phyloP scores from a whole-genome alignment of 2,329 filamentous ascomycete genomes.

The Ophiostoma himal-ulmi region DNA sequence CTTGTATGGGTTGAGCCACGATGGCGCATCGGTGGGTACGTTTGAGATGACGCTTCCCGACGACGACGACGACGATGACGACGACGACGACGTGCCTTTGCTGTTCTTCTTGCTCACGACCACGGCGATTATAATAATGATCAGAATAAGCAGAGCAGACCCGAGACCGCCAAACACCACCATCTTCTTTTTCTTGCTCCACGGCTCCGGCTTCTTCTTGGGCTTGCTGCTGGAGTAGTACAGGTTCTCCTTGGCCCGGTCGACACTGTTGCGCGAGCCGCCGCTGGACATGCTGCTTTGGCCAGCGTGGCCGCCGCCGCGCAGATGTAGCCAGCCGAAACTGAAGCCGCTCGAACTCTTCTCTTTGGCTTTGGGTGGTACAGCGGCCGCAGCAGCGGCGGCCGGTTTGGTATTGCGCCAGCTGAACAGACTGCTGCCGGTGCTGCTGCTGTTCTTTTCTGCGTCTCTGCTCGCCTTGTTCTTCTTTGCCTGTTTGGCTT shows the following conservation, averaged over 20 bases:
- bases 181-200: conserved; percentile 50
- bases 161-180: conserved; percentile 52
- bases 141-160: conserved; percentile 53
- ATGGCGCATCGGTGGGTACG: conserved; percentile 55
- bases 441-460: conserved; percentile 1
- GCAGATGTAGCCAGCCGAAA: conserved; percentile 28
- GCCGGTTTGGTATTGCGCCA: not conserved
- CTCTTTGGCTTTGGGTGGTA: not conserved
- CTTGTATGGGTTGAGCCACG: conserved; percentile 81
- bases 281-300: conserved; percentile 45
- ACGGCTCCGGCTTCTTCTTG: conserved; percentile 24
- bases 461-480: not conserved
- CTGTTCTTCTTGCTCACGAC: conserved; percentile 56
- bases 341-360: conserved; percentile 3
- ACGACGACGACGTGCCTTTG: conserved; percentile 23
- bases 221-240: conserved; percentile 32
- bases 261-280: conserved; percentile 37
- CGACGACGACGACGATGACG: conserved; percentile 42
- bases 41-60: conserved; percentile 43
- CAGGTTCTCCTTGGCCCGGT: conserved; percentile 47
- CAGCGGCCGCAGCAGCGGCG: not conserved
- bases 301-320: conserved; percentile 42
- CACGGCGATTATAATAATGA: conserved; percentile 63
- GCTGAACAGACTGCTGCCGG: not conserved
- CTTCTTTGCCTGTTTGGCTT: not conserved